These are phyloP conservation scores for Pseudopyricularia cyperi DNA, from an alignment of 2,329 filamentous ascomycete species.

Conservation along the genomic window DNA sequence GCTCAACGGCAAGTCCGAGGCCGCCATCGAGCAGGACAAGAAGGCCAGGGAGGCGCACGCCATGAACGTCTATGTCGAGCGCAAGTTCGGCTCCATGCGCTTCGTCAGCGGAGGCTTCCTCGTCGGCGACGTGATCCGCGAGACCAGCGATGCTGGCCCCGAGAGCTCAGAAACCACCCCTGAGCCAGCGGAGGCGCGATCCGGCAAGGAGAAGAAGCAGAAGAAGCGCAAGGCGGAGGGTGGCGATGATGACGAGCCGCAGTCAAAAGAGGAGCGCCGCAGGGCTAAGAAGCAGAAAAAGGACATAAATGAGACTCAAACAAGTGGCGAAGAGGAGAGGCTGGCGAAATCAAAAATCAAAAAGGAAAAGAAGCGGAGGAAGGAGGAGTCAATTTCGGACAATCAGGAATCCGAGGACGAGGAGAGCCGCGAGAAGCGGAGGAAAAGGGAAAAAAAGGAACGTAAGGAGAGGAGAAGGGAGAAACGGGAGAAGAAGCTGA, in stretches of 20 bases:
- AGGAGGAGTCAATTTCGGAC: slow-evolving; percentile 8
- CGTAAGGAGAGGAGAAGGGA: slow-evolving; percentile 14
- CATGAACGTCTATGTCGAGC: slow-evolving; percentile 59
- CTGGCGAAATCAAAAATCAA: slow-evolving; percentile 19
- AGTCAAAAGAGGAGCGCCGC: slow-evolving; percentile 23
- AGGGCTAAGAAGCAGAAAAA: slow-evolving; percentile 18
- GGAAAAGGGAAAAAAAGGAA: slow-evolving; percentile 11
- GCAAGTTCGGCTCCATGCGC: slow-evolving; percentile 66
- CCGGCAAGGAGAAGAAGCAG: slow-evolving; percentile 31
- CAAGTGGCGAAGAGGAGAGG: slow-evolving; percentile 11
- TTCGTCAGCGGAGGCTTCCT: slow-evolving; percentile 79
- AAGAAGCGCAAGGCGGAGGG: slow-evolving; percentile 36
- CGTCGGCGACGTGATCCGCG: slow-evolving; percentile 42
- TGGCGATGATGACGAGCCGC: slow-evolving; percentile 15
- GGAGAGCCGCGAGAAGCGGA: slow-evolving; percentile 24
- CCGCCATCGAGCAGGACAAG: slow-evolving; percentile 57
- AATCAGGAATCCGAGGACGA: slow-evolving; percentile 7
- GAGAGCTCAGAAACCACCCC: slow-evolving; percentile 7
- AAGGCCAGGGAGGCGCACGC: slow-evolving; percentile 55
- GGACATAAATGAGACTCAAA: slow-evolving; percentile 6
- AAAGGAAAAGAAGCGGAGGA: slow-evolving; percentile 21
- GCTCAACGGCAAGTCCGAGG: slow-evolving; percentile 75
- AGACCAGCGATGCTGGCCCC: slow-evolving; percentile 14
- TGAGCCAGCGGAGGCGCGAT: slow-evolving; percentile 11
- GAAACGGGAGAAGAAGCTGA: slow-evolving; percentile 20